Base-by-base conservation (phyloP, 352 stramenopile species). In the Saprolegnia diclina region DNA sequence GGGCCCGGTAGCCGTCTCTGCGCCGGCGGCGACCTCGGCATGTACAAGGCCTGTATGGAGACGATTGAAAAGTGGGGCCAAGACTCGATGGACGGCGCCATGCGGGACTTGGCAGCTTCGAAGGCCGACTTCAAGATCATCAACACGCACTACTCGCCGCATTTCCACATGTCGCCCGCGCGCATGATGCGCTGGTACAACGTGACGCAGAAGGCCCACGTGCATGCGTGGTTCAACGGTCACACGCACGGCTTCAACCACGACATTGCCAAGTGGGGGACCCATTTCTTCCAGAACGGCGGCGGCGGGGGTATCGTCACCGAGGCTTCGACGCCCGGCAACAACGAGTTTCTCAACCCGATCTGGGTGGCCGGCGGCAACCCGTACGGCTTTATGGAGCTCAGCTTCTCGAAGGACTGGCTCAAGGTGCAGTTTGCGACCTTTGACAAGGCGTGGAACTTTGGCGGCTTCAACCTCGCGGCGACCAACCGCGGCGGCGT, bases 201-300 rank as follows among this genome's bases (percentile, higher is more conserved):
- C 73, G 76, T 94, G 67, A 87, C 84, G 5, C 91, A 94, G 73
- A 79, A 90, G 9, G 73, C 80, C 67, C 77, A 78, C 29, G 85
- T 87, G 5, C 83, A 91, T 61, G 35, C 89, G 19, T 93, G 83
- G 83, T 71, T 91, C 48, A 93, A 93, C 63, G 85, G 85, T 42
- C 85, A 93, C 77, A 91, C 85, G 38, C 85, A 93, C 76, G 82
- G 85, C 46, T 94, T 94, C 73, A 94, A 94, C 79, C 85, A 94
- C 72, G 85, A 94, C 67, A 81, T 92, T 22, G 82, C 79, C 57
- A 86, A 81, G 50, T 92, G 85, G 85, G 83, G 83, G 42, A 91
- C 83, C 13, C 83, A 94, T 74, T 94, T 94, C 64, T 91, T 84
- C 75, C 82, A 94, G 67, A 94, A 94, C 69, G 85, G 83, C 29